Evolutionary conservation across 805 yeast species (phyloP).

Genomic region (Nakazawaea wyomingensis): DNA sequence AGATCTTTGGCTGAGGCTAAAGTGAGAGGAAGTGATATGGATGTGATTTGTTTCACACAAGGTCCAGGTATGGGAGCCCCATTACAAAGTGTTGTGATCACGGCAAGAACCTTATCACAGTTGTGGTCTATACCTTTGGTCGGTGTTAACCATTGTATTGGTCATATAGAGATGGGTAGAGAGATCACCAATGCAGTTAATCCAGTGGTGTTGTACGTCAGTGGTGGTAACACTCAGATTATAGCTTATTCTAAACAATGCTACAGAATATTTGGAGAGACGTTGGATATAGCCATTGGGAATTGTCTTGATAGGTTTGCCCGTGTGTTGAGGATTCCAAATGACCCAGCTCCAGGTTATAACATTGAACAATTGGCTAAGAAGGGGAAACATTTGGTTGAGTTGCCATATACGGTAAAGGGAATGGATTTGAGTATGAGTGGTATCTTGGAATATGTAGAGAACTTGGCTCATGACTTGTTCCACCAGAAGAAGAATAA

Average conservation of each 20-base stretch:
- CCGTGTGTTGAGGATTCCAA: constrained; percentile 78
- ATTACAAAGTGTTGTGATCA: constrained; percentile 83
- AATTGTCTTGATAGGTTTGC: constrained; percentile 97
- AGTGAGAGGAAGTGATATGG: constrained; percentile 45
- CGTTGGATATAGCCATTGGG: constrained; percentile 95
- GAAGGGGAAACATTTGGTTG: constrained; percentile 55
- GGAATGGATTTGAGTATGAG: constrained; percentile 99
- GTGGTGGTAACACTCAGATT: constrained; percentile 98
- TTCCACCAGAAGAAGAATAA: constrained; percentile 42
- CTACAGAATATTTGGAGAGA: constrained; percentile 98
- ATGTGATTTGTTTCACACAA: constrained; percentile 88
- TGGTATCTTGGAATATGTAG: constrained; percentile 86
- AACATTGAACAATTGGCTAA: constrained; percentile 94
- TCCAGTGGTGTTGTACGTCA: constrained; percentile 94
- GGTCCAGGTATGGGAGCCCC: constrained; percentile 99
- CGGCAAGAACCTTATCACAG: constrained; percentile 80
- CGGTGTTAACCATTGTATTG: constrained; percentile 96
- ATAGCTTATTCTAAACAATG: constrained; percentile 93
- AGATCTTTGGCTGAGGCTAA: constrained; percentile 59
- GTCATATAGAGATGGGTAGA: constrained; percentile 98
- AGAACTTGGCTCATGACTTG: constrained; percentile 70
- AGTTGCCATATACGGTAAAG: constrained; percentile 91
- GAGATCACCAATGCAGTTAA: constrained; percentile 97
- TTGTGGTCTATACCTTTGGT: constrained; percentile 81
- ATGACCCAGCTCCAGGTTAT: constrained; percentile 96